Base-by-base conservation (phyloP, 1,284 basidiomycete genomes). In the Sporisorium iseilematis-ciliati region DNA sequence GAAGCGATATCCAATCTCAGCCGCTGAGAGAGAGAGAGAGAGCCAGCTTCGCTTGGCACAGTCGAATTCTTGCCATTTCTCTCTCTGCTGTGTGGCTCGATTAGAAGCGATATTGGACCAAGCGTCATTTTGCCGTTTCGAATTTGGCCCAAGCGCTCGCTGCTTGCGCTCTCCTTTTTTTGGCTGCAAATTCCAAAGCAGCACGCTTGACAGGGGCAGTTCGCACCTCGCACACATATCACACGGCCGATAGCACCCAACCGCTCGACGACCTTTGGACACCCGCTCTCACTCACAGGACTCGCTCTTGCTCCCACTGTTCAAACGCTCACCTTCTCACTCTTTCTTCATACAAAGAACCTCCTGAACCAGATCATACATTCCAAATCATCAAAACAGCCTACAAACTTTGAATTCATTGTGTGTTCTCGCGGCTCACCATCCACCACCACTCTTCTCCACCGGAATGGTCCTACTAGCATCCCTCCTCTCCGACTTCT, bases 381-480 rank as follows among this genome's bases (percentile, higher is more conserved):
- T 43, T 48, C 40, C 55, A 46, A 57, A 25, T 23, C 55, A 35
- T 38, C 43, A 25, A 6, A 25, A 40, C 52, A 54, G 40, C 40
- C 4, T 29, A 49, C 48, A 31, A 33, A 31, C 26, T 43, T 31
- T 26, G 26, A 12, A 41, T 54, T 21, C 5, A 10, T 4, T 42
- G n/a, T 43, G 52, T 54, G 40, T 54, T 14, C 26, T 31, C 43
- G 46, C 29, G 2, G 16, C 31, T 69, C 56, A 82, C 80, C 80
- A 82, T 25, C 81, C 81, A 50, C 81, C 81, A 40, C 81, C 81
- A 57, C 75, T 78, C 60, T 77, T 78, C 63, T 81, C 80, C 14
- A 77, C 78, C 0, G 81, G 81, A 48, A 82, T 80, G 46, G 75
- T 82, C 11, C 81, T 67, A 57, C 78, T 71, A 18, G 76, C 75